phyloP scores from a whole-genome alignment of 768 basidiomycete genomes.

The Amanita rubescens region DNA sequence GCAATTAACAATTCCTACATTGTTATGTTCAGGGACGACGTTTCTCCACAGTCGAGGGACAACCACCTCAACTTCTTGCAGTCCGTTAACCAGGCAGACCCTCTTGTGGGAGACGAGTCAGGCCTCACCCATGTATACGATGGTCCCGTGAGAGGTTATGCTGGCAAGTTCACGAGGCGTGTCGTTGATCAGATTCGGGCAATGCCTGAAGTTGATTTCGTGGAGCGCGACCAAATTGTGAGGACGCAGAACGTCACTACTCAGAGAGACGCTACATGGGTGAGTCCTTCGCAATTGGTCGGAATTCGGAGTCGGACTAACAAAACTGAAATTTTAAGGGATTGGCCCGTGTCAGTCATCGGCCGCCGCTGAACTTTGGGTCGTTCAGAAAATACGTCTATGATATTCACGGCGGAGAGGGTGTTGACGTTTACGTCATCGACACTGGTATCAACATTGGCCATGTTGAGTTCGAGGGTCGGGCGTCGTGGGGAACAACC shows the following conservation, averaged over 20 bases:
- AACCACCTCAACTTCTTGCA: slow-evolving; percentile 79
- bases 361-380: slow-evolving; percentile 59
- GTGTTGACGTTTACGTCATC: slow-evolving; percentile 87
- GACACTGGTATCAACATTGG: slow-evolving; percentile 86
- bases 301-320: slow-evolving; percentile 10
- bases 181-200: slow-evolving; percentile 71
- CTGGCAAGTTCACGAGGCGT: slow-evolving; percentile 65
- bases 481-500: slow-evolving; percentile 91
- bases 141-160: slow-evolving; percentile 67
- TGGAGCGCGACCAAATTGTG: slow-evolving; percentile 93
- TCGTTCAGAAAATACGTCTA: slow-evolving; percentile 85
- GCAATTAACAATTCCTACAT: slow-evolving; percentile 92
- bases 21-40: slow-evolving; percentile 74
- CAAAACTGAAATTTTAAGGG: slow-evolving; percentile 51
- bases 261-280: slow-evolving; percentile 83
- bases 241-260: slow-evolving; percentile 46
- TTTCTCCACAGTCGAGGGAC: slow-evolving; percentile 47
- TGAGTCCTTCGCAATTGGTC: slow-evolving; percentile 29
- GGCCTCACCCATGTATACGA: slow-evolving; percentile 75
- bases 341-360: slow-evolving; percentile 91
- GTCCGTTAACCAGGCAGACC: slow-evolving; percentile 47
- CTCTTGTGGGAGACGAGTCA: slow-evolving; percentile 39
- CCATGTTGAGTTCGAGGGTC: slow-evolving; percentile 84
- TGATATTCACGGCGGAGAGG: slow-evolving; percentile 68
- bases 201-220: slow-evolving; percentile 84